A percentile compares a stretch with the other conserved stretches of the same genome.
Evolutionary conservation across 2,329 filamentous ascomycete genomes (phyloP).

Genomic region (Cryphonectria japonica): DNA sequence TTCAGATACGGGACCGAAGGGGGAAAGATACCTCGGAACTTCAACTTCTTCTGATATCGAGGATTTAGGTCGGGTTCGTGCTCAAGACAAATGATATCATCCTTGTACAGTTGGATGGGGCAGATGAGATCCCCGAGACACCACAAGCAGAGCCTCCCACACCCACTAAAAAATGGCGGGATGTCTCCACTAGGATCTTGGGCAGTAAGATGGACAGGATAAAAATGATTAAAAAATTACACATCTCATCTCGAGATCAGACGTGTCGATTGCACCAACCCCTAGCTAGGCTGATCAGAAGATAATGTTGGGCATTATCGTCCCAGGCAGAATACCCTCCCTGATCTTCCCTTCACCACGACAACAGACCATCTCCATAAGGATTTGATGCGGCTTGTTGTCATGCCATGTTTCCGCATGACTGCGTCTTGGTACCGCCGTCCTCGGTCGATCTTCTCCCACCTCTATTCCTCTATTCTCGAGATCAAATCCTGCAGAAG

Average conservation of each 20-base stretch:
- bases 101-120: neutral
- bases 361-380: neutral
- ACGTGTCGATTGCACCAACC: slow-evolving; percentile 3
- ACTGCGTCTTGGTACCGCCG: neutral
- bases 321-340: neutral
- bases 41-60: neutral
- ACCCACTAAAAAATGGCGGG: neutral
- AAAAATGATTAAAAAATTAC: neutral
- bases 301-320: neutral
- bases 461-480: neutral
- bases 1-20: neutral
- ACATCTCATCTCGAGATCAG: slow-evolving; percentile 11
- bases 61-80: neutral
- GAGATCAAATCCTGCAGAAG: neutral
- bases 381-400: neutral
- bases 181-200: neutral
- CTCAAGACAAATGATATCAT: slow-evolving; percentile 5
- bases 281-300: neutral
- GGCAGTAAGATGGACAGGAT: neutral
- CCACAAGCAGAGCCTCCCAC: neutral
- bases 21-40: neutral
- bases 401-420: neutral
- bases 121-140: neutral
- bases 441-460: neutral
- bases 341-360: neutral